Evolutionary conservation across 2,329 filamentous ascomycete genomes (phyloP), one percentile per base, ranked within the genome.

Genomic region (Xylaria sp.): DNA sequence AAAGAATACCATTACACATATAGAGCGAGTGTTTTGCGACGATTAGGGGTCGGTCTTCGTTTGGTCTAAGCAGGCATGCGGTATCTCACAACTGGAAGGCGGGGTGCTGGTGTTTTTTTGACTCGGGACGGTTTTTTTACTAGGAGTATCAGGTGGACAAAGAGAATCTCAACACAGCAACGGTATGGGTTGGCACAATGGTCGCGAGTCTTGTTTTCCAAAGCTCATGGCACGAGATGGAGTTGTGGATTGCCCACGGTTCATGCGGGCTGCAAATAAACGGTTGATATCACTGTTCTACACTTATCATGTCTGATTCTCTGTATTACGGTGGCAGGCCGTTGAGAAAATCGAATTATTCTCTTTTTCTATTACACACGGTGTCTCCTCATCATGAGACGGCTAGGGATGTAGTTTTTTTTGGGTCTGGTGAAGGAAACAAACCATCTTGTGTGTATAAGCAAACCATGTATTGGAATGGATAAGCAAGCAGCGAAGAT

Each of bases 11-110:
- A 79, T 74, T 75, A 68, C 79, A 82, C 80, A 84, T 85, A 85
- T 86, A 86, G 84, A 84, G 78, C 79, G 79, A 81, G 79, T 81
- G 77, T 79, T 77, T 79, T 78, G 78, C 78, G 74, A 76, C 78
- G 75, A 76, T 74, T 76, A 72, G 76, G 73, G 77, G 75, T 77
- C 74, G 76, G 76, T 77, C 76, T 79, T 75, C 78, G 78, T 82
- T 80, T 80, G 79, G 77, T 78, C 73, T 73, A 73, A 77, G 76
- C 76, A 75, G 73, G 75, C 74, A 74, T 76, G 72, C 67, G 70
- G 67, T 72, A 67, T 73, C 65, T 68, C 64, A 69, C 61, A 67
- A 64, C 30, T 54, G 70, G 66, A 59, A 64, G 67, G 71, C 59
- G 64, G 67, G 69, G 71, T 72, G 71, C 61, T 67, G 69, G 70